Base-by-base conservation (phyloP, 768 basidiomycete species). In the Boletus sensibilis region DNA sequence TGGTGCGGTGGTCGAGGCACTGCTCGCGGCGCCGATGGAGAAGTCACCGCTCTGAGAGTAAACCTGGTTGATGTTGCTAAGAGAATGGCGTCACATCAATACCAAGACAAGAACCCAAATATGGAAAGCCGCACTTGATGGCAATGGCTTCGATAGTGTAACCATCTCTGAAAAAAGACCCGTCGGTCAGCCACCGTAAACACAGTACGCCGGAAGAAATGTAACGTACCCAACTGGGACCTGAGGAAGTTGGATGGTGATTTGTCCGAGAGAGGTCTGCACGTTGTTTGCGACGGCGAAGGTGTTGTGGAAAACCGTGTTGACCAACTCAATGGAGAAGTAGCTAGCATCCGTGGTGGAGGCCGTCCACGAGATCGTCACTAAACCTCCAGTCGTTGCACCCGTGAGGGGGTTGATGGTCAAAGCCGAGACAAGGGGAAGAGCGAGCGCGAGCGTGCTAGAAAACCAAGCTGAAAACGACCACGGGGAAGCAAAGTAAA, bases 251-350 rank as follows among this genome's bases (percentile, higher is more conserved):
- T 49, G 38, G n/a, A 87, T 14, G 1, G 73, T 75, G 3, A 80
- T 1, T 1, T 61, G 37, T 0, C 74, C 73, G 5, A 50, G 13
- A 2, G 71, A 39, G 1, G 81, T 74, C 21, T 72, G 54, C 2
- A 88, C 73, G 56, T 81, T 83, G 75, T 79, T 85, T 13, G 77
- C 79, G 52, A 88, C 76, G 44, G 80, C 85, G 46, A 78, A 81
- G 0, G 74, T 52, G 53, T 82, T 70, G 72, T 86, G 74, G 78
- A 87, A 88, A 1, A 29, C 23, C 0, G 61, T 18, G 69, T 85
- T 83, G 46, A 60, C 49, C 52, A 88, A 70, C 67, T 81, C 75
- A 16, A 87, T 34, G 20, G 78, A 72, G 64, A 79, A 82, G 5
- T 54, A 50, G 0, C 47, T 3, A 0, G 81, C 74, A 60, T 88